Percentiles rank a stretch among this genome's conserved stretches.
These are phyloP conservation scores for Rasamsonia emersonii DNA, from an alignment of 2,329 filamentous ascomycete genomes.

Conservation along the genomic window DNA sequence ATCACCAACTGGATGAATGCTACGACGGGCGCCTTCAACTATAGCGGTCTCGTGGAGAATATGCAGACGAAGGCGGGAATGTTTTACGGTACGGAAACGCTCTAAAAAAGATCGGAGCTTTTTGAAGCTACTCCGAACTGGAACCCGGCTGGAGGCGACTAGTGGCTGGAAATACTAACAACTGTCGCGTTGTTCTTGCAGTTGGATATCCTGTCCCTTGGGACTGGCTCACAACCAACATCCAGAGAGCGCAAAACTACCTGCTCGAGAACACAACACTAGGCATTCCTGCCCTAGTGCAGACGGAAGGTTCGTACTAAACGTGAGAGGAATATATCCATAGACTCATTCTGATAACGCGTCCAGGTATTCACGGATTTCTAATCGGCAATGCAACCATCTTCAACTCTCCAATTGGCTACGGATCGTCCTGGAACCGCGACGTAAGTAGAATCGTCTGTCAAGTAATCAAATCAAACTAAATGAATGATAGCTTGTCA, in stretches of 20 bases:
- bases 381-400: slow-evolving; percentile 65
- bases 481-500: slow-evolving; percentile 36
- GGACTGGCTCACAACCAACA: slow-evolving; percentile 53
- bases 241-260: slow-evolving; percentile 61
- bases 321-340: not conserved
- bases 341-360: not conserved
- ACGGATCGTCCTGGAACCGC: slow-evolving; percentile 63
- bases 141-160: too few relatives aligned
- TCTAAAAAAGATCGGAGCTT: not conserved
- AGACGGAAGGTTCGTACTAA: slow-evolving; percentile 59
- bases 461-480: slow-evolving; percentile 3
- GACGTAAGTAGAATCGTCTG: slow-evolving; percentile 25
- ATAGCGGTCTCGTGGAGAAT: slow-evolving; percentile 56
- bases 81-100: slow-evolving; percentile 45
- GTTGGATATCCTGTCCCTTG: slow-evolving; percentile 60
- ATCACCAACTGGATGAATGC: slow-evolving; percentile 65
- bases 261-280: slow-evolving; percentile 56
- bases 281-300: slow-evolving; percentile 64
- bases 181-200: slow-evolving; percentile 9
- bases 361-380: slow-evolving; percentile 55
- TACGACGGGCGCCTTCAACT: slow-evolving; percentile 59
- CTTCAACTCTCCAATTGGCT: slow-evolving; percentile 68
- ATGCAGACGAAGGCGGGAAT: slow-evolving; percentile 58
- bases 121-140: not conserved
- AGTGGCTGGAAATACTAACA: not conserved